These are phyloP conservation scores for Gaeumannomyces tritici DNA, from an alignment of 2,329 filamentous ascomycete genomes.

Conservation along the genomic window DNA sequence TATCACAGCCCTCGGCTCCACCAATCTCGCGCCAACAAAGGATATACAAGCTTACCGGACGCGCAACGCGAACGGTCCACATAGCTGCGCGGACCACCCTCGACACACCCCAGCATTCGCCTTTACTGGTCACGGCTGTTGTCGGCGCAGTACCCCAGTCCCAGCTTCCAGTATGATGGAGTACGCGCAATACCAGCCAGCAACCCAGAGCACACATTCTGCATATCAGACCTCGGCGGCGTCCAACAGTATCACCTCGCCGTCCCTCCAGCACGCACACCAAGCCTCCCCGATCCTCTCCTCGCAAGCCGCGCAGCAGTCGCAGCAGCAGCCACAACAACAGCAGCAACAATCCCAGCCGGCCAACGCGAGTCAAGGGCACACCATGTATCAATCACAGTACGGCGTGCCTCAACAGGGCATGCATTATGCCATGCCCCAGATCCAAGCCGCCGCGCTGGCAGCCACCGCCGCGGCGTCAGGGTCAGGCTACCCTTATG, in stretches of 20 bases:
- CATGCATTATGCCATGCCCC: conserved; percentile 77
- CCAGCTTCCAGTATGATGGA: conserved; percentile 48
- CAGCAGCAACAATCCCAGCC: conserved; percentile 52
- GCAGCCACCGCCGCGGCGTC: conserved; percentile 84
- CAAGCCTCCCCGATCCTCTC: conserved; percentile 74
- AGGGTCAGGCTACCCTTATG: conserved; percentile 63
- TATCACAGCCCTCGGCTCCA: neutral
- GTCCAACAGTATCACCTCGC: conserved; percentile 59
- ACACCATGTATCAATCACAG: conserved; percentile 72
- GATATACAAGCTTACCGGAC: neutral
- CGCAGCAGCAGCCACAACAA: conserved; percentile 28
- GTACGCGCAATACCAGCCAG: conserved; percentile 64
- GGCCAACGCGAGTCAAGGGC: conserved; percentile 48
- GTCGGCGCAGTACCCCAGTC: neutral
- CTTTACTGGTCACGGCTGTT: neutral
- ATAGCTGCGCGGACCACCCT: neutral
- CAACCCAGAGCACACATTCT: conserved; percentile 55
- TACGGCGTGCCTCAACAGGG: conserved; percentile 64
- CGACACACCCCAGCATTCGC: neutral
- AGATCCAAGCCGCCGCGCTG: conserved; percentile 86
- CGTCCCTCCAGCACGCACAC: conserved; percentile 60
- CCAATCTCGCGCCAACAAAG: neutral
- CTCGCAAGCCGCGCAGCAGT: conserved; percentile 48
- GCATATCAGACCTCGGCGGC: conserved; percentile 51
- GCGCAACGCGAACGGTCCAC: neutral